A percentile compares a stretch with the other conserved stretches of the same genome.
These are phyloP conservation scores for Hypomontagnella submonticulosa DNA, from an alignment of 495 filamentous ascomycete genomes.

Conservation along the genomic window DNA sequence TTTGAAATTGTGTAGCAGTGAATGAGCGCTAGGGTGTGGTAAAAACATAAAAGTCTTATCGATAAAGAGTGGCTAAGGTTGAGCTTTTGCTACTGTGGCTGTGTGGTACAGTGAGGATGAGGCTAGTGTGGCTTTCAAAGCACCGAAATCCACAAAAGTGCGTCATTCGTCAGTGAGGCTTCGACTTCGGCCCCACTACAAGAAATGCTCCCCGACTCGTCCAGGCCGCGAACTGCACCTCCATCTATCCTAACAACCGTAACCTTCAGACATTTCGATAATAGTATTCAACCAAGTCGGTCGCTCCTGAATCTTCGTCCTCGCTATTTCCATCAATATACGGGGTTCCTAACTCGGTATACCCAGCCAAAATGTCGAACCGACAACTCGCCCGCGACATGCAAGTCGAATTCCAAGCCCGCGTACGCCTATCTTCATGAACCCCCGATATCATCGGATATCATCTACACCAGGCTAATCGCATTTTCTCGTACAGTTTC, in stretches of 20 bases:
- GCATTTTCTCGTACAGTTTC: slow-evolving; percentile 66
- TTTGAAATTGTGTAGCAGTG: background rate
- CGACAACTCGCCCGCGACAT: slow-evolving; percentile 63
- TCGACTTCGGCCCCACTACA: slow-evolving; percentile 29
- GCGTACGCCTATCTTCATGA: slow-evolving; percentile 48
- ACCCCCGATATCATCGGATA: slow-evolving; percentile 1
- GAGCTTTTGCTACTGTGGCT: no score
- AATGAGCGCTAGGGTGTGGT: no score
- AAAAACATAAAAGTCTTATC: no score
- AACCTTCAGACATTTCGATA: slow-evolving; percentile 8
- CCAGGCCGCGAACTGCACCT: slow-evolving; percentile 17
- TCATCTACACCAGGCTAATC: background rate
- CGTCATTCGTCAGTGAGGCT: slow-evolving; percentile 33
- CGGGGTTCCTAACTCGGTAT: background rate
- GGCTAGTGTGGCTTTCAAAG: background rate
- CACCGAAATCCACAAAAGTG: slow-evolving; percentile 14
- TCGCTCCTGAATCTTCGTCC: background rate
- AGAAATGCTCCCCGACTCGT: slow-evolving; percentile 13
- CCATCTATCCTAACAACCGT: slow-evolving; percentile 19
- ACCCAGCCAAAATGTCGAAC: slow-evolving; percentile 56
- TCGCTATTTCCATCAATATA: background rate
- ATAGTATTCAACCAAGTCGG: background rate
- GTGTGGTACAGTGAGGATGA: slow-evolving; percentile 20
- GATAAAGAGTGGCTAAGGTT: no score
- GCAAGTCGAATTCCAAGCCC: slow-evolving; percentile 64